Evolutionary conservation across 2,329 filamentous ascomycete species (phyloP).

Genomic region (Cordyceps javanica): DNA sequence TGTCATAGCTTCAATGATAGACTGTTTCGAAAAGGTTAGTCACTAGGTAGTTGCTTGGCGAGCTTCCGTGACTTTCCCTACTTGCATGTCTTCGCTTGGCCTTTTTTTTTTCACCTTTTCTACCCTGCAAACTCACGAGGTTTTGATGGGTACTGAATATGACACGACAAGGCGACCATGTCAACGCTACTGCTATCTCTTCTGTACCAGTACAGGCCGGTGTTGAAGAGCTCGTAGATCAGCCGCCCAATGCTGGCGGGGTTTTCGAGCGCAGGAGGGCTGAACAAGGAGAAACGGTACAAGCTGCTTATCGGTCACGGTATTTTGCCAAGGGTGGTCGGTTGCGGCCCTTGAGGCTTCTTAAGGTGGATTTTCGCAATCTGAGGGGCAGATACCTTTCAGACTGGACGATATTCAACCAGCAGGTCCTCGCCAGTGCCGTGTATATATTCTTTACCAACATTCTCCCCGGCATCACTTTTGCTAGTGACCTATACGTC

Average conservation of each 20-base stretch:
- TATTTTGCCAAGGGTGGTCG: constrained; percentile 34
- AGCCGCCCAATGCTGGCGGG: neutral
- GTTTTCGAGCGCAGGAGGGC: neutral
- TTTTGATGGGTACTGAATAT: neutral
- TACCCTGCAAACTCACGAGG: neutral
- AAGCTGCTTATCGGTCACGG: neutral
- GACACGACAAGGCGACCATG: neutral
- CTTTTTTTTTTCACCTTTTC: neutral
- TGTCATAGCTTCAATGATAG: neutral
- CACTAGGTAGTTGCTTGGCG: neutral
- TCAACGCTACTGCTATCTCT: neutral
- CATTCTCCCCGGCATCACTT: constrained; percentile 59
- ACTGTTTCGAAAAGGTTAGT: neutral
- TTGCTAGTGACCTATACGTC: constrained; percentile 58
- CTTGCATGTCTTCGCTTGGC: neutral
- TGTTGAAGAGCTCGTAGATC: neutral
- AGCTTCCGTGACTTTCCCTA: neutral
- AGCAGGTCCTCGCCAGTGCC: constrained; percentile 56
- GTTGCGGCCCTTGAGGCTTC: constrained; percentile 45
- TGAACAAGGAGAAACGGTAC: neutral
- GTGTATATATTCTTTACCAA: constrained; percentile 64
- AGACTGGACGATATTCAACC: constrained; percentile 56
- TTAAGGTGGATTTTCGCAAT: constrained; percentile 42
- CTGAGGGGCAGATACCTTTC: constrained; percentile 42
- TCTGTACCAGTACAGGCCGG: neutral